Evolutionary conservation across 805 yeast genomes (phyloP).

Genomic region (Monosporozyma yasuniensis): DNA sequence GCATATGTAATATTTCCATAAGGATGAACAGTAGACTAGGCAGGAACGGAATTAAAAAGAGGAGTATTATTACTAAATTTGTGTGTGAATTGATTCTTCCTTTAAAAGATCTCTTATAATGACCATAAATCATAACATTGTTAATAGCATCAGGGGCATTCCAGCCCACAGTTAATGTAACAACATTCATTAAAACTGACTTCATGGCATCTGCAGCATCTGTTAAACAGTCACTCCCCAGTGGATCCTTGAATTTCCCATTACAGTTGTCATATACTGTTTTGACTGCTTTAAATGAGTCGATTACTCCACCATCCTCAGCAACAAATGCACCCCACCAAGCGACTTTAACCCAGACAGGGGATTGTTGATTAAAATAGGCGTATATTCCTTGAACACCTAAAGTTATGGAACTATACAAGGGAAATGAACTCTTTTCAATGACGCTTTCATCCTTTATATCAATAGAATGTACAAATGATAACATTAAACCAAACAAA

Average conservation of each 20-base stretch:
- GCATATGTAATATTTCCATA: too few species aligned
- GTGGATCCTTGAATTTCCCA: background rate
- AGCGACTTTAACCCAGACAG: background rate
- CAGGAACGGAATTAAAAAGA: too few species aligned
- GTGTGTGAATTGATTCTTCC: too few species aligned
- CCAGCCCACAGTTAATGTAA: conserved; percentile 25
- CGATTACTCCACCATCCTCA: conserved; percentile 1
- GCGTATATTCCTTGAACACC: background rate
- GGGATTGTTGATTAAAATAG: background rate
- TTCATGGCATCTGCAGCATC: background rate
- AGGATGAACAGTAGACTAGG: too few species aligned
- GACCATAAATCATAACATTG: background rate
- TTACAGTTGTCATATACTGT: background rate
- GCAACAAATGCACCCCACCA: conserved; percentile 3
- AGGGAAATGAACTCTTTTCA: background rate
- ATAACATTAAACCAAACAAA: too few species aligned
- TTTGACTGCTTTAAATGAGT: background rate
- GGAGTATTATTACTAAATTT: too few species aligned
- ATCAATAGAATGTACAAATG: too few species aligned
- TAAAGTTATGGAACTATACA: background rate
- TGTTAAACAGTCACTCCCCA: background rate
- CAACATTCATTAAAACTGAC: background rate
- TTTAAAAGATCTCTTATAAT: background rate
- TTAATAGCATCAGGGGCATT: background rate
- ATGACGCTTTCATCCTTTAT: too few species aligned